Conservation (phyloP, 306 rosid species). For the Vigna mungo region DNA sequence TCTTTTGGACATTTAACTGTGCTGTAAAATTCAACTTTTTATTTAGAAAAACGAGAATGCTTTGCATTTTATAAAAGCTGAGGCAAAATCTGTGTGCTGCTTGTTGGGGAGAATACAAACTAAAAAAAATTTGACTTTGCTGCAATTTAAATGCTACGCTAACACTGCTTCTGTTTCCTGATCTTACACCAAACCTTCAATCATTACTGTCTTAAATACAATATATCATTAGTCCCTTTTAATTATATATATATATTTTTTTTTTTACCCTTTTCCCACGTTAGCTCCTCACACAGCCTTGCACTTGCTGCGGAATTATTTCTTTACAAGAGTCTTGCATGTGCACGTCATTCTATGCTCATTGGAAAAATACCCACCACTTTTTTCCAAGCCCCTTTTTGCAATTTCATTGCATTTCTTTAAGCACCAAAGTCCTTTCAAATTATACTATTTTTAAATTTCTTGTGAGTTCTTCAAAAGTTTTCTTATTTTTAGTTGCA, state of each 20-base stretch:
- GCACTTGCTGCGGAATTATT: conserved; percentile 1
- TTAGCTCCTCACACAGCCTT: conserved; percentile 28
- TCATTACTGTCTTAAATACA: conserved; percentile 48
- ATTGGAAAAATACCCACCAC: neutral
- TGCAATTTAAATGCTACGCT: conserved; percentile 12
- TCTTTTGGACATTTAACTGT: neutral
- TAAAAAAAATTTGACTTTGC: conserved; percentile 9
- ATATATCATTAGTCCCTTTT: conserved; percentile 24
- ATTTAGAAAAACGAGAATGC: neutral
- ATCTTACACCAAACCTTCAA: conserved; percentile 60
- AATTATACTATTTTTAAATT: neutral
- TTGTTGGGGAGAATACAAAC: conserved; percentile 30
- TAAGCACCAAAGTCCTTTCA: neutral
- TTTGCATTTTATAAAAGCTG: neutral
- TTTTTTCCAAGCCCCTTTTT: neutral
- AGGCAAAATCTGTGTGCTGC: conserved; percentile 10
- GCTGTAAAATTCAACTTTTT: neutral
- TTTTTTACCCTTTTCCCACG: neutral
- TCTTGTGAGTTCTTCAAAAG: too few relatives aligned
- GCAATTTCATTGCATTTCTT: neutral
- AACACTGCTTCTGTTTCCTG: conserved; percentile 61
- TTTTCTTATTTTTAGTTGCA: too few relatives aligned
- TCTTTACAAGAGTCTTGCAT: conserved; percentile 38
- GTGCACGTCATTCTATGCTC: conserved; percentile 48
- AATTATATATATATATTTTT: neutral